phyloP scores from a whole-genome alignment of 345 rosid genomes.

The Ailanthus altissimus region DNA sequence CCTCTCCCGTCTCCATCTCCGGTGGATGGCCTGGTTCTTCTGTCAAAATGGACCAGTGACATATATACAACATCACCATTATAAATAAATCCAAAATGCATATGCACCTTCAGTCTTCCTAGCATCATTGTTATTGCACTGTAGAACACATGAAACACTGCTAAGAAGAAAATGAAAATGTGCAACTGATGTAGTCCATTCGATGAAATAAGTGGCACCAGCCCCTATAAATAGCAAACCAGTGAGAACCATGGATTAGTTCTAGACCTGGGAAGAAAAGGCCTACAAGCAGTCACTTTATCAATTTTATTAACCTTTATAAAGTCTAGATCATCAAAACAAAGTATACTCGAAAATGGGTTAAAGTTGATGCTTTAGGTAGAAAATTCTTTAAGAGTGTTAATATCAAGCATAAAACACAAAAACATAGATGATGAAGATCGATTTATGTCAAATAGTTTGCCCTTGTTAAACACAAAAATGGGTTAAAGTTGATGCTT shows the following conservation, averaged over 20 bases:
- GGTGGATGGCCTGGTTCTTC: too few species aligned
- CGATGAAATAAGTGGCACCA: conserved; percentile 73
- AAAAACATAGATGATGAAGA: too few species aligned
- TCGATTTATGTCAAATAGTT: too few species aligned
- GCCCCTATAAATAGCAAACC: conserved; percentile 49
- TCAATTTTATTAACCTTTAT: neutral
- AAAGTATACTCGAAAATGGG: too few species aligned
- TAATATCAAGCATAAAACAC: too few species aligned
- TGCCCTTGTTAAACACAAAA: too few species aligned
- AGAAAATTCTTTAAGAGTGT: neutral
- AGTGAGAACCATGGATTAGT: conserved; percentile 13
- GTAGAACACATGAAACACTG: conserved; percentile 83
- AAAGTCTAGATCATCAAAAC: neutral
- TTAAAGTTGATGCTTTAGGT: neutral
- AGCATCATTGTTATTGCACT: conserved; percentile 84
- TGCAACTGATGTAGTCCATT: conserved; percentile 89
- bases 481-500: neutral
- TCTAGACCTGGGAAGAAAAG: neutral
- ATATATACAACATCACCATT: too few species aligned
- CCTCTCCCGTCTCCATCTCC: too few species aligned
- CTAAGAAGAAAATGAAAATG: conserved; percentile 90
- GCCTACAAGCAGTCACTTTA: neutral
- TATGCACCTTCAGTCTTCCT: conserved; percentile 78
- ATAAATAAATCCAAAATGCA: neutral
- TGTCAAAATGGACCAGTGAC: too few species aligned